Evolutionary conservation across 495 filamentous ascomycete genomes (phyloP).

Genomic region (Neurospora sp.): DNA sequence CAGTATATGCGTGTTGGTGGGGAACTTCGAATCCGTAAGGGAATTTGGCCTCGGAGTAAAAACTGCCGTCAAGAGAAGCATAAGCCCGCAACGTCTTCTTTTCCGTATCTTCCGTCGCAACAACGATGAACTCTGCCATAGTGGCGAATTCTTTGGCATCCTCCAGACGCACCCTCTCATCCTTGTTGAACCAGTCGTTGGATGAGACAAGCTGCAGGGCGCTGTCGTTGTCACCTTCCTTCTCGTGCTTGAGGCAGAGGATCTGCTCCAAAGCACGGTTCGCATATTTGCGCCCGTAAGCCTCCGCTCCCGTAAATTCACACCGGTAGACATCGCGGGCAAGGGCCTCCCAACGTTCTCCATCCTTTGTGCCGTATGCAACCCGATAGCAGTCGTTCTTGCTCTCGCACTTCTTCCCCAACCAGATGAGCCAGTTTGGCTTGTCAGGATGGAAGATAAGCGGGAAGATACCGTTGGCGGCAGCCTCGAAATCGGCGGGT

Average conservation of each 20-base stretch:
- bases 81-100: slow-evolving; percentile 62
- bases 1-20: slow-evolving; percentile 75
- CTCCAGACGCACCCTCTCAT: slow-evolving; percentile 40
- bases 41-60: slow-evolving; percentile 76
- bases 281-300: slow-evolving; percentile 48
- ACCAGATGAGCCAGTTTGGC: slow-evolving; percentile 85
- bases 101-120: slow-evolving; percentile 60
- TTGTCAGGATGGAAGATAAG: slow-evolving; percentile 71
- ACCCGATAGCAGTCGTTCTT: slow-evolving; percentile 51
- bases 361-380: slow-evolving; percentile 63
- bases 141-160: slow-evolving; percentile 79
- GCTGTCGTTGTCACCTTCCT: slow-evolving; percentile 50
- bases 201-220: slow-evolving; percentile 62
- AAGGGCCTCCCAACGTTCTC: slow-evolving; percentile 61
- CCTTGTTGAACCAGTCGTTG: slow-evolving; percentile 60
- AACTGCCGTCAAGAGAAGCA: slow-evolving; percentile 70
- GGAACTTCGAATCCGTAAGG: slow-evolving; percentile 67
- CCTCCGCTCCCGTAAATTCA: slow-evolving; percentile 61
- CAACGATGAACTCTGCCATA: slow-evolving; percentile 91
- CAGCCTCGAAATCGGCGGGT: slow-evolving; percentile 18
- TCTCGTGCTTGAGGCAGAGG: slow-evolving; percentile 66
- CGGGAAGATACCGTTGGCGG: slow-evolving; percentile 22
- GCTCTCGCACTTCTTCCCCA: slow-evolving; percentile 50
- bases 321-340: slow-evolving; percentile 63
- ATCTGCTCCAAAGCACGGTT: slow-evolving; percentile 55